Conservation (phyloP, 2,329 filamentous ascomycete genomes). For the Ophiocordyceps camponoti-floridani region DNA sequence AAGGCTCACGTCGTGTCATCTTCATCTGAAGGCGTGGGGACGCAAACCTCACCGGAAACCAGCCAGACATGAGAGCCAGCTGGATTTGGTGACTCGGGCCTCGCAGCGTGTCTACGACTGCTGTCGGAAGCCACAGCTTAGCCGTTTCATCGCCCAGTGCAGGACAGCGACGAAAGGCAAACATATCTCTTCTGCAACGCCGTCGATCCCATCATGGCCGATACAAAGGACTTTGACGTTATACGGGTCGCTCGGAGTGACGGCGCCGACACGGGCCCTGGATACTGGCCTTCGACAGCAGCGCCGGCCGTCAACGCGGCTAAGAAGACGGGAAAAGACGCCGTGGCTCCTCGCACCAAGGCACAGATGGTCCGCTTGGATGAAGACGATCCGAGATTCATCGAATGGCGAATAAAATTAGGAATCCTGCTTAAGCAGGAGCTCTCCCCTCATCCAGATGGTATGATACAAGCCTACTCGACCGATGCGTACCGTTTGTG, state of each 20-base stretch:
- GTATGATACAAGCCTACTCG: slow-evolving; percentile 5
- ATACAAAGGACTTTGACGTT: slow-evolving; percentile 21
- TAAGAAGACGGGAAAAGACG: slow-evolving; percentile 19
- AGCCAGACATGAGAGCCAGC: slow-evolving; percentile 1
- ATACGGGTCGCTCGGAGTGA: slow-evolving; percentile 25
- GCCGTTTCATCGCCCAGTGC: background rate
- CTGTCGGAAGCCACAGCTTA: background rate
- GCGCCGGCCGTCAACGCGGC: slow-evolving; percentile 9
- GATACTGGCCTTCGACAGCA: slow-evolving; percentile 21
- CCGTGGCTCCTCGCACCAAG: slow-evolving; percentile 15
- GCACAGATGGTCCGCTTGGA: slow-evolving; percentile 24
- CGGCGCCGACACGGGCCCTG: slow-evolving; percentile 24
- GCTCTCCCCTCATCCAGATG: slow-evolving; percentile 20
- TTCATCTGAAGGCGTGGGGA: background rate
- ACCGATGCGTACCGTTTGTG: background rate
- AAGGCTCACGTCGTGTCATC: background rate
- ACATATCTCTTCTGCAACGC: background rate
- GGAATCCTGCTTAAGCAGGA: slow-evolving; percentile 27
- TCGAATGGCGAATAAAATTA: slow-evolving; percentile 26
- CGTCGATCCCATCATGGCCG: slow-evolving; percentile 9
- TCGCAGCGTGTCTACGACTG: background rate
- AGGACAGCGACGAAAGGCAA: background rate
- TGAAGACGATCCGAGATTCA: slow-evolving; percentile 23
- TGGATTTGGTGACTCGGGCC: background rate
- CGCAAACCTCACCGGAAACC: background rate